These are phyloP conservation scores for Bretschneidera sinensis DNA, from an alignment of 345 rosid genomes.

Conservation along the genomic window DNA sequence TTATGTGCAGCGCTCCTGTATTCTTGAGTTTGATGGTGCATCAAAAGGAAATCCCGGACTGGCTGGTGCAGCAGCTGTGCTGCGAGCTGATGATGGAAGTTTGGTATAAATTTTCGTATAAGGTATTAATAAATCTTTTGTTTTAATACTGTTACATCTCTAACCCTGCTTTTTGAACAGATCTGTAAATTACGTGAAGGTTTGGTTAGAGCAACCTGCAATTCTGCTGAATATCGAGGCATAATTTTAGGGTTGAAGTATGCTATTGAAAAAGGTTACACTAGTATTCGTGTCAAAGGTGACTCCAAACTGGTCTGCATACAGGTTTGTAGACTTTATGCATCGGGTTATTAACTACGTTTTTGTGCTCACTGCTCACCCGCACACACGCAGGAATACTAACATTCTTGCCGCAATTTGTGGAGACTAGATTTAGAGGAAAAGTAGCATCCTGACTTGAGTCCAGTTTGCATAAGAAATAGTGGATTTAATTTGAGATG, in stretches of 20 bases:
- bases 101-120: slow-evolving; percentile 43
- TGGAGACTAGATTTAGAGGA: not conserved
- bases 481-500: not conserved
- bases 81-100: slow-evolving; percentile 58
- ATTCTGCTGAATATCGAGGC: slow-evolving; percentile 87
- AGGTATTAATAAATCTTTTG: not conserved
- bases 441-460: not conserved
- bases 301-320: slow-evolving; percentile 88
- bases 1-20: slow-evolving; percentile 54
- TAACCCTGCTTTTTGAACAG: slow-evolving; percentile 30
- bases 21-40: slow-evolving; percentile 86
- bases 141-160: not conserved
- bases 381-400: not conserved
- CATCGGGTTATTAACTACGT: not conserved
- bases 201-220: slow-evolving; percentile 62
- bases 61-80: slow-evolving; percentile 89
- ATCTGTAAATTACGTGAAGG: slow-evolving; percentile 82
- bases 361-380: not conserved
- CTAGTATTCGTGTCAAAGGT: slow-evolving; percentile 51
- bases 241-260: slow-evolving; percentile 72
- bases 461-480: not conserved
- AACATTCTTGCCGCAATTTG: not conserved
- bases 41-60: slow-evolving; percentile 93
- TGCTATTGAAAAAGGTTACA: slow-evolving; percentile 74
- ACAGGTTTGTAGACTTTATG: slow-evolving; percentile 52